Percentiles rank a stretch among this genome's conserved stretches.
These are phyloP conservation scores for Sclerotiophoma versabilis DNA, from an alignment of 2,329 filamentous ascomycete genomes.

Conservation along the genomic window DNA sequence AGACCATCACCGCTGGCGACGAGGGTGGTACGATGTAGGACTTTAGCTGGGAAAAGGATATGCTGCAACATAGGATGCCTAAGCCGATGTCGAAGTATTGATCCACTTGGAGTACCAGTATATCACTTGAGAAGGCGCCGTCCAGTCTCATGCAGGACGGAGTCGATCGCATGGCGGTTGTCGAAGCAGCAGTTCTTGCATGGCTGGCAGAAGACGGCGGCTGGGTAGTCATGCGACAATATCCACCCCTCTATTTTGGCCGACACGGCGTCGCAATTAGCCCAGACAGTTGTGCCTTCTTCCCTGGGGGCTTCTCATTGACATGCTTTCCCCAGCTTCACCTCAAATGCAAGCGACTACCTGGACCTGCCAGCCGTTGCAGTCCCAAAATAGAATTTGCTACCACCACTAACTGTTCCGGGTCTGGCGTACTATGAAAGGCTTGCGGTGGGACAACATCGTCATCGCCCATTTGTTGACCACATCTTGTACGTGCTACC, in stretches of 20 bases:
- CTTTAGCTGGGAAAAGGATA: neutral
- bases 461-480: constrained; percentile 7
- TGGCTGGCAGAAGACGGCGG: neutral
- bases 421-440: neutral
- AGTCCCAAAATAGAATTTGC: constrained; percentile 5
- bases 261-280: neutral
- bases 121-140: neutral
- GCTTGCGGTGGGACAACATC: neutral
- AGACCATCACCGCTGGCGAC: neutral
- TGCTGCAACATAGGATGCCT: neutral
- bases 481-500: neutral
- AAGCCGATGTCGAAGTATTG: neutral
- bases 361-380: neutral
- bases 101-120: neutral
- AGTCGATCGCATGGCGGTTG: neutral
- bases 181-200: neutral
- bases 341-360: neutral
- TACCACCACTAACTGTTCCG: neutral
- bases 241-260: neutral
- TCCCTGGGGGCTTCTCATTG: neutral
- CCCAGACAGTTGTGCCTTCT: too few species aligned
- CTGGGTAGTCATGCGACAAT: neutral
- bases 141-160: neutral
- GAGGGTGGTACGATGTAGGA: neutral
- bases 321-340: neutral